Base-by-base conservation (phyloP, 306 rosid genomes). In the Sicyos edulis region DNA sequence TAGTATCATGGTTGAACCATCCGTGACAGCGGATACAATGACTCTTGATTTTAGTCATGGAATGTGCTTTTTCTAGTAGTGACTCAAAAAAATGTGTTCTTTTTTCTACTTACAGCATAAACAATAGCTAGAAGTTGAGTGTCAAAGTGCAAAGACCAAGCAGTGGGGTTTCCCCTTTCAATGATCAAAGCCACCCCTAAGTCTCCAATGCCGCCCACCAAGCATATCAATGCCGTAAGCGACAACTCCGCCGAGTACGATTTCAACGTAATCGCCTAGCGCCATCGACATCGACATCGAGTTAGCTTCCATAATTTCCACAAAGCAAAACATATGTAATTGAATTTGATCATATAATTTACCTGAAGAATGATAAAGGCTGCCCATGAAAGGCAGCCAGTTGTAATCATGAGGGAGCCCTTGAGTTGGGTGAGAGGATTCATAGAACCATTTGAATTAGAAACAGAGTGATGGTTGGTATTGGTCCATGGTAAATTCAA, bases 201-300 rank as follows among this genome's bases (percentile, higher is more conserved):
- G 40, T 78, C 80, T 81, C 83, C 60, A 20, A 77, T 0, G 17
- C 78, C 17, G 2, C 83, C 86, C 81, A 54, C 61, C 16, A 86
- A 76, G 71, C 86, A 86, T 61, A 86, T 86, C 81, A 67, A 70
- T 44, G 79, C 75, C 5, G 91, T 75, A 14, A 84, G 76, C n/a
- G 91, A 80, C 19, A 84, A 82, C 72, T 76, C 86, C 10, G 80
- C 78, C 7, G 86, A 86, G 81, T 84, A 86, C 10, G 83, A 26
- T 52, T 80, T 76, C 16, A 84, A 70, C 3, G 85, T 82, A 21
- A 86, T 74, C 32, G 88, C 84, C 91, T 84, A 14, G 9, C 24
- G 42, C 45, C 72, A 58, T 12, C 14, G 54, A 22, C 26, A 40
- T 40, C 45, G 10, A 8, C 8, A 34, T 29, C 19, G 29, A 21